phyloP scores from a whole-genome alignment of 352 stramenopile species.

The Globisporangium irregulare region DNA sequence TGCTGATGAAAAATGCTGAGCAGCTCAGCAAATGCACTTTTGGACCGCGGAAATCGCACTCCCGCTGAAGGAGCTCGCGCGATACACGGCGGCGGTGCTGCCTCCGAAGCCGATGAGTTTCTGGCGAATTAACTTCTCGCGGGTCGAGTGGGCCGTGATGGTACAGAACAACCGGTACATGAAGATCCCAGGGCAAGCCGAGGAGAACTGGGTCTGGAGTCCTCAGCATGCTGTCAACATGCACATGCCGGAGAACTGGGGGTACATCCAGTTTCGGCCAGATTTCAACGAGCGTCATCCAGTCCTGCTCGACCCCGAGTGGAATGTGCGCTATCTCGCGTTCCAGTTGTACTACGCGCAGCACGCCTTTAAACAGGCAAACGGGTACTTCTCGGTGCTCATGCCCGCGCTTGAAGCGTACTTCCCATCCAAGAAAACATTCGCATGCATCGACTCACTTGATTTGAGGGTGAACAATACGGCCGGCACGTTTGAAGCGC shows the following conservation, averaged over 20 bases:
- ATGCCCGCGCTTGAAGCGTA: constrained; percentile 31
- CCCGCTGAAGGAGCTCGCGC: constrained; percentile 52
- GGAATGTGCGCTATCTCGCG: constrained; percentile 41
- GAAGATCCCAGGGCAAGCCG: constrained; percentile 40
- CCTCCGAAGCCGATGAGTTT: constrained; percentile 37
- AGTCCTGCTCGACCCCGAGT: constrained; percentile 42
- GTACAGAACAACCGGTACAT: constrained; percentile 35
- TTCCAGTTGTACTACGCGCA: constrained; percentile 78
- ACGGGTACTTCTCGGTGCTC: constrained; percentile 28
- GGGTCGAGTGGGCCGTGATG: constrained; percentile 73
- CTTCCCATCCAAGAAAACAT: constrained; percentile 24
- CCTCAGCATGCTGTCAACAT: constrained; percentile 81
- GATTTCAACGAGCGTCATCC: constrained; percentile 1
- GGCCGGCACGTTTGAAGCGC: background rate
- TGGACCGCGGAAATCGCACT: constrained; percentile 85
- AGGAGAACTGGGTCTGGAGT: constrained; percentile 90
- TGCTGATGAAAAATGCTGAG: background rate
- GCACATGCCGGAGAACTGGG: constrained; percentile 89
- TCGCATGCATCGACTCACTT: constrained; percentile 23
- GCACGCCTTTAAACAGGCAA: constrained; percentile 29
- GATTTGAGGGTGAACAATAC: constrained; percentile 18
- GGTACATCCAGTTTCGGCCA: constrained; percentile 79
- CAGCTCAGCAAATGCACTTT: constrained; percentile 47
- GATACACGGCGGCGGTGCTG: constrained; percentile 30
- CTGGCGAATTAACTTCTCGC: constrained; percentile 89